These are phyloP conservation scores for Debaryomyces singareniensis DNA, from an alignment of 1,139 yeast genomes.

Conservation along the genomic window DNA sequence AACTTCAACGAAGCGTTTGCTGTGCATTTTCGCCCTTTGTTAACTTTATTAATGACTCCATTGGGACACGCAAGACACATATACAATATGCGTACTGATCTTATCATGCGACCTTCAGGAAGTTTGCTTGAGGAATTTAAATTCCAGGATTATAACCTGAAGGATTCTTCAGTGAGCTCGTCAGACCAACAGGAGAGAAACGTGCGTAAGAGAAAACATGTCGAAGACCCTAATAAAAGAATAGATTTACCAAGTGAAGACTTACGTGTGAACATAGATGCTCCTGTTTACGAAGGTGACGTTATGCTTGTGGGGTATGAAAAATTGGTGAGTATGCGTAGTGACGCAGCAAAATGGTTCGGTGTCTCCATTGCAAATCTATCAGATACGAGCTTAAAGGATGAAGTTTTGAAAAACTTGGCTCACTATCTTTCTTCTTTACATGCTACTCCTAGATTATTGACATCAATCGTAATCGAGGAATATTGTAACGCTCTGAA, in stretches of 20 bases:
- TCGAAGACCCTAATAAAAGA: slow-evolving; percentile 12
- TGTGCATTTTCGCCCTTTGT: slow-evolving; percentile 54
- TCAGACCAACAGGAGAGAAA: slow-evolving; percentile 17
- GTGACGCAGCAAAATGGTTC: slow-evolving; percentile 69
- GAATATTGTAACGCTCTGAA: slow-evolving; percentile 53
- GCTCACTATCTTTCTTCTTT: slow-evolving; percentile 43
- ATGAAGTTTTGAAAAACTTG: slow-evolving; percentile 34
- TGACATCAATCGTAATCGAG: slow-evolving; percentile 63
- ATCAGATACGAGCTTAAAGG: slow-evolving; percentile 30
- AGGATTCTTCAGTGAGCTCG: slow-evolving; percentile 14
- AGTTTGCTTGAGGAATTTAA: slow-evolving; percentile 31
- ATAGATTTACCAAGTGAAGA: slow-evolving; percentile 53
- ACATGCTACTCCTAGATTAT: slow-evolving; percentile 76
- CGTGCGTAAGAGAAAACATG: slow-evolving; percentile 26
- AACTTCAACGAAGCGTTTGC: slow-evolving; percentile 43
- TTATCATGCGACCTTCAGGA: slow-evolving; percentile 80
- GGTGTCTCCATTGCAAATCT: slow-evolving; percentile 64
- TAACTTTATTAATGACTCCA: slow-evolving; percentile 81
- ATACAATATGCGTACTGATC: slow-evolving; percentile 72
- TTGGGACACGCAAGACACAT: slow-evolving; percentile 89
- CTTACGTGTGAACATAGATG: slow-evolving; percentile 74
- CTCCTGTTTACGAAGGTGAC: slow-evolving; percentile 90
- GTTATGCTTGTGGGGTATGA: slow-evolving; percentile 78
- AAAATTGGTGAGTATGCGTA: slow-evolving; percentile 66
- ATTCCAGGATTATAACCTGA: slow-evolving; percentile 10